Conservation (phyloP, 176 grass and related monocot species). For the Zizania latifolia region DNA sequence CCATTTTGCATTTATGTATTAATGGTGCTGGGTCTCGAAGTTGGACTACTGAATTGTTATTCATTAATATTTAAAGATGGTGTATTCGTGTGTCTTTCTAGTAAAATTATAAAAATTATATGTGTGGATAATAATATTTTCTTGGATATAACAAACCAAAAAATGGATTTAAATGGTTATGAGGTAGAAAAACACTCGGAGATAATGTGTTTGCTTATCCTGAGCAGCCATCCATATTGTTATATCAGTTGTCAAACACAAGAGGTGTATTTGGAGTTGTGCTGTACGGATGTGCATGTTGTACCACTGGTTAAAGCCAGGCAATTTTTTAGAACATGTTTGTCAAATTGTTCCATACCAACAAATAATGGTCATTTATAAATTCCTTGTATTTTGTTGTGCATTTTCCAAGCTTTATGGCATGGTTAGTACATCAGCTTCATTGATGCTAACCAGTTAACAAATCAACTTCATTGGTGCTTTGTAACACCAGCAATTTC, state of each 20-base stretch:
- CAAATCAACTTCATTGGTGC: background rate
- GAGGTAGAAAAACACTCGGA: too few relatives aligned
- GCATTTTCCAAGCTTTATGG: background rate
- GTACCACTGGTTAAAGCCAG: background rate
- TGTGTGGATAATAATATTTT: too few relatives aligned
- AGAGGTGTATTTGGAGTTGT: background rate
- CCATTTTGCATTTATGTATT: too few relatives aligned
- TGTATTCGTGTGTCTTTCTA: too few relatives aligned
- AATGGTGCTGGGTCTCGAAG: too few relatives aligned
- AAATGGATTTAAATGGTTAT: background rate
- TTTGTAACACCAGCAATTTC: background rate
- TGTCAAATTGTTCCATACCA: background rate
- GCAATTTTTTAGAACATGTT: conserved; percentile 1
- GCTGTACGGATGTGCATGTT: background rate
- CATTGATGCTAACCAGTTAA: background rate
- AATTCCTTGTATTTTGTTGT: background rate
- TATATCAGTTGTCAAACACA: background rate
- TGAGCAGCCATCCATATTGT: too few relatives aligned
- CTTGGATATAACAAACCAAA: background rate
- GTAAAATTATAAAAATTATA: too few relatives aligned
- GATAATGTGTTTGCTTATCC: too few relatives aligned
- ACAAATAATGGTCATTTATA: background rate
- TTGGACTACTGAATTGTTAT: too few relatives aligned
- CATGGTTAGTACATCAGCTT: background rate
- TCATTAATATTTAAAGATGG: too few relatives aligned